Evolutionary conservation across 495 filamentous ascomycete genomes (phyloP).

Genomic region (Penicillium diatomitis): DNA sequence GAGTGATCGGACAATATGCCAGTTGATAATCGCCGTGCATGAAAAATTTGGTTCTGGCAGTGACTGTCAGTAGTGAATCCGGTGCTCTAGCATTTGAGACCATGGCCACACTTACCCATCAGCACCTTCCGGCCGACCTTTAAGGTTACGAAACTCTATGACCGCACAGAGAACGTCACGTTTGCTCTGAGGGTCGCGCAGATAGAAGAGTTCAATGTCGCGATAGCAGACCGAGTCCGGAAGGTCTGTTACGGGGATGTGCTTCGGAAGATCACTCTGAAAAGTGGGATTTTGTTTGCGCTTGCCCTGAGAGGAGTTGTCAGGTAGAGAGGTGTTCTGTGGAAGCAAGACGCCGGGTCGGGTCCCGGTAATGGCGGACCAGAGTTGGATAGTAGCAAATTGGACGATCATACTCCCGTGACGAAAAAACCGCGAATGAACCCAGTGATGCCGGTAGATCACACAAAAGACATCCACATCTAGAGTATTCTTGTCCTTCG

Average conservation of each 20-base stretch:
- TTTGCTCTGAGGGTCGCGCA: conserved; percentile 16
- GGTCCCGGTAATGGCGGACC: conserved; percentile 23
- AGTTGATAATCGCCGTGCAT: conserved; percentile 24
- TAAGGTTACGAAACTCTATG: conserved; percentile 22
- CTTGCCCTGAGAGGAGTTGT: conserved; percentile 8
- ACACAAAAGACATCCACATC: conserved; percentile 18
- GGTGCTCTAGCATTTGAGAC: not conserved
- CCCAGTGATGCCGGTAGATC: conserved; percentile 19
- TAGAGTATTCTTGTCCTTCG: conserved; percentile 19
- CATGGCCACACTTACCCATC: conserved; percentile 11
- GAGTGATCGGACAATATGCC: conserved; percentile 20
- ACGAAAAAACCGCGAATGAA: conserved; percentile 20
- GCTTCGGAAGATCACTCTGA: conserved; percentile 21
- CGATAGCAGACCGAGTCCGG: conserved; percentile 20
- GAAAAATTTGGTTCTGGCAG: conserved; percentile 23
- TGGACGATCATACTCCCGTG: conserved; percentile 23
- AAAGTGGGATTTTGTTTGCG: conserved; percentile 12
- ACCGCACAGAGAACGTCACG: conserved; percentile 19
- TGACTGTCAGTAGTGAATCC: conserved; percentile 6
- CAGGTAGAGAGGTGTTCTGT: conserved; percentile 11
- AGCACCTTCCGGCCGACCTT: conserved; percentile 18
- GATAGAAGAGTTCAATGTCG: conserved; percentile 24
- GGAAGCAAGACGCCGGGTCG: conserved; percentile 19
- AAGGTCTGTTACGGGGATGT: conserved; percentile 12
- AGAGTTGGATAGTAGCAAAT: conserved; percentile 20